Percentiles rank a stretch among this genome's conserved stretches.
Evolutionary conservation across 2,329 filamentous ascomycete genomes (phyloP).

Genomic region (Sporothrix phasma): DNA sequence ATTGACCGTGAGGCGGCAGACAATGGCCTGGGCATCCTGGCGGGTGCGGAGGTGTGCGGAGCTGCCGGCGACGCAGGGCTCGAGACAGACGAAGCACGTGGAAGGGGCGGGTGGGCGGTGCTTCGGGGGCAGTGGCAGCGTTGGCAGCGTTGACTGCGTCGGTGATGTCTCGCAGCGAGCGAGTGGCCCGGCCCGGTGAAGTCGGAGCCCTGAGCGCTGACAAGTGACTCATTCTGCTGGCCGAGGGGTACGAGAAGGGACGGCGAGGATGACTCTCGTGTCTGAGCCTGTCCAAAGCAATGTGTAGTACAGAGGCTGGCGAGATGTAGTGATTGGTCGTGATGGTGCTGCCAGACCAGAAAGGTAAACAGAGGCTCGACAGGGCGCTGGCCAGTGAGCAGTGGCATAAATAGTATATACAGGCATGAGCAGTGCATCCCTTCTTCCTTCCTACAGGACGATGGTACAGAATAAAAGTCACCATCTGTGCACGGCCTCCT

Average conservation of each 20-base stretch:
- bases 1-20: constrained; percentile 1
- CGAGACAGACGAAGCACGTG: neutral
- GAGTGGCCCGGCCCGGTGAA: neutral
- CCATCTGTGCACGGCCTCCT: neutral
- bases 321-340: neutral
- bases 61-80: neutral
- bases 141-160: neutral
- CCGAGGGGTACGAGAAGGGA: too few relatives aligned
- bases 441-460: too few relatives aligned
- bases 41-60: neutral
- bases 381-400: neutral
- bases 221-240: neutral
- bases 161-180: neutral
- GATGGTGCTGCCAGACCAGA: neutral
- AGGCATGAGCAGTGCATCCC: neutral
- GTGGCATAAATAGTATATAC: neutral
- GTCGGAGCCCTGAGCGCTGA: too few relatives aligned
- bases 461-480: neutral
- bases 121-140: neutral
- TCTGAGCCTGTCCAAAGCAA: too few relatives aligned
- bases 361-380: neutral
- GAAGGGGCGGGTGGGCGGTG: too few relatives aligned
- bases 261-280: too few relatives aligned
- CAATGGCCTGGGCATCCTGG: neutral
- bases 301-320: too few relatives aligned